phyloP scores from a whole-genome alignment of 116 monocot genomes.

The Dioscorea cayenensis region DNA sequence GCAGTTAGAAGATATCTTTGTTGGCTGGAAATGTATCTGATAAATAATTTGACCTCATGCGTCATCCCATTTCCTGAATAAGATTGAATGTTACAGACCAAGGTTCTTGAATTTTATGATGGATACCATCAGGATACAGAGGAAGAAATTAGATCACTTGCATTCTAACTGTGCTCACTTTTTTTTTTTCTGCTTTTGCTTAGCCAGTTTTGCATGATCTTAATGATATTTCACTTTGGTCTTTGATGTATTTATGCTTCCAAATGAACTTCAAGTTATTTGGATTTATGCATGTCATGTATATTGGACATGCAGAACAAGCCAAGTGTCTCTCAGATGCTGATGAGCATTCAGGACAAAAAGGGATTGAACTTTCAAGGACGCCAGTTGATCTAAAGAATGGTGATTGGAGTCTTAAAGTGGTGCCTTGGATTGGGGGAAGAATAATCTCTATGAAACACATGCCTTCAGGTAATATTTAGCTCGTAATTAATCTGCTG shows the following conservation, averaged over 20 bases:
- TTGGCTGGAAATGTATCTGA: too few relatives aligned
- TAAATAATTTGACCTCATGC: too few relatives aligned
- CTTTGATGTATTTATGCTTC: not conserved
- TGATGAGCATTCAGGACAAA: slow-evolving; percentile 28
- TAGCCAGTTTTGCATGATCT: too few relatives aligned
- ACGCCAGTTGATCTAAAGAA: slow-evolving; percentile 66
- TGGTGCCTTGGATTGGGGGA: slow-evolving; percentile 91
- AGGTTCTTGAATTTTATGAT: too few relatives aligned
- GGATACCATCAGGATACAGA: too few relatives aligned
- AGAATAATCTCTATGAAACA: slow-evolving; percentile 83
- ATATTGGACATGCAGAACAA: slow-evolving; percentile 29
- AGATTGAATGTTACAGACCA: too few relatives aligned
- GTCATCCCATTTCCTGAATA: too few relatives aligned
- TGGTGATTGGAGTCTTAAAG: slow-evolving; percentile 71
- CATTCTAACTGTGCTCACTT: too few relatives aligned
- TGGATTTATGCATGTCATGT: slow-evolving; percentile 2
- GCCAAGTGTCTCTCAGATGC: slow-evolving; percentile 52
- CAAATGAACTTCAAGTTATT: not conserved
- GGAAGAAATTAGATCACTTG: too few relatives aligned
- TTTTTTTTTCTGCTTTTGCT: too few relatives aligned
- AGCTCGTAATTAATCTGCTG: not conserved
- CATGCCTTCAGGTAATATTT: slow-evolving; percentile 65
- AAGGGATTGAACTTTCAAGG: slow-evolving; percentile 60
- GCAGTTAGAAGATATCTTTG: too few relatives aligned
- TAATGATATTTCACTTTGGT: too few relatives aligned